A percentile compares a stretch with the other conserved stretches of the same genome.
phyloP scores from a whole-genome alignment of 2,329 filamentous ascomycete genomes.

The Trichoderma arundinaceum region DNA sequence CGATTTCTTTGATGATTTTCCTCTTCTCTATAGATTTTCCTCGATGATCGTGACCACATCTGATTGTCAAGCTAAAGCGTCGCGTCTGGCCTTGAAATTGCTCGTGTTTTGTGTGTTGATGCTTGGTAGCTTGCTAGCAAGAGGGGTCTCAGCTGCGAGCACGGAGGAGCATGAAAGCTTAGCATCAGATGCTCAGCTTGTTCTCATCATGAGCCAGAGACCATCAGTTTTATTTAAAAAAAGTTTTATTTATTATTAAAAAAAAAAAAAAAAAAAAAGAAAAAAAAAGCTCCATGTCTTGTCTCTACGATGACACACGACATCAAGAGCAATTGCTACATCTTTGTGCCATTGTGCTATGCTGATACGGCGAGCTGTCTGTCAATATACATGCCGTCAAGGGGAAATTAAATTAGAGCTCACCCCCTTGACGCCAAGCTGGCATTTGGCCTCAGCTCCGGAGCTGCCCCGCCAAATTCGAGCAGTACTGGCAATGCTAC shows the following conservation, averaged over 20 bases:
- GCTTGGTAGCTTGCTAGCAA: background rate
- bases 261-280: too few species aligned
- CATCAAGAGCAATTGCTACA: too few species aligned
- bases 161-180: background rate
- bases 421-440: slow-evolving; percentile 9
- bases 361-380: background rate
- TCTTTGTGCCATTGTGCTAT: background rate
- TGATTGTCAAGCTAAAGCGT: background rate
- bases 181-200: too few species aligned
- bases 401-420: slow-evolving; percentile 16
- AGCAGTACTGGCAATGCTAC: background rate
- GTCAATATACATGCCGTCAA: background rate
- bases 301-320: too few species aligned
- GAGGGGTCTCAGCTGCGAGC: background rate
- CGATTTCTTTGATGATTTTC: background rate
- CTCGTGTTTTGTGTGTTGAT: slow-evolving; percentile 12
- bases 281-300: too few species aligned
- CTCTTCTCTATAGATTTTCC: background rate
- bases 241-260: too few species aligned
- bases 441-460: slow-evolving; percentile 3
- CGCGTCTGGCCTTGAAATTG: slow-evolving; percentile 13
- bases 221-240: too few species aligned
- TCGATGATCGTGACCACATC: background rate
- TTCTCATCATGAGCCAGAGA: too few species aligned
- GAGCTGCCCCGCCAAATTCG: slow-evolving; percentile 25